Conservation (phyloP, 2,329 filamentous ascomycete species). For the Scedosporium minutisporum region DNA sequence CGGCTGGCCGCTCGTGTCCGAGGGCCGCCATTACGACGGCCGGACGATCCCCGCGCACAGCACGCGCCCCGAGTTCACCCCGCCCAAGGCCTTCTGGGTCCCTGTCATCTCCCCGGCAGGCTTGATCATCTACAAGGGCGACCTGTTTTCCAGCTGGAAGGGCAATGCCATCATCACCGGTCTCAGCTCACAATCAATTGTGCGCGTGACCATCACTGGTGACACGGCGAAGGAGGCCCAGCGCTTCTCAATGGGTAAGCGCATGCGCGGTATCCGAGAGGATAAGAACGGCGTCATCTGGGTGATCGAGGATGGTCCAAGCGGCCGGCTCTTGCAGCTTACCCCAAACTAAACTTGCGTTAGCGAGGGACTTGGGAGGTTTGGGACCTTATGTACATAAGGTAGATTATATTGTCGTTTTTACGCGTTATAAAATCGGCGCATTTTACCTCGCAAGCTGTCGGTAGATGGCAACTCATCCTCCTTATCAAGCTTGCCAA, state of each 20-base stretch:
- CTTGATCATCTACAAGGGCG: slow-evolving; percentile 24
- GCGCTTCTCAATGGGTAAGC: slow-evolving; percentile 21
- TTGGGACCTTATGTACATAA: slow-evolving; percentile 14
- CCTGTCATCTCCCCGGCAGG: slow-evolving; percentile 24
- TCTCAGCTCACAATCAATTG: slow-evolving; percentile 17
- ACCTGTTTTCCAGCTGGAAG: slow-evolving; percentile 21
- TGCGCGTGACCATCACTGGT: slow-evolving; percentile 20
- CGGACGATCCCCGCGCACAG: slow-evolving; percentile 19
- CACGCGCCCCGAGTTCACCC: slow-evolving; percentile 19
- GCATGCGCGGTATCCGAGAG: slow-evolving; percentile 23
- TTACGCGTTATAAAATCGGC: not conserved
- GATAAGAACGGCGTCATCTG: slow-evolving; percentile 20
- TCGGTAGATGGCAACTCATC: not conserved
- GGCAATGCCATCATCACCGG: slow-evolving; percentile 22
- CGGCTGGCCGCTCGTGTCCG: slow-evolving; percentile 23
- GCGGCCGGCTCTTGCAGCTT: slow-evolving; percentile 21
- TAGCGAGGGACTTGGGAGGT: slow-evolving; percentile 12
- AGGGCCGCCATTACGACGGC: slow-evolving; percentile 23
- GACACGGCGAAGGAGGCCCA: slow-evolving; percentile 22
- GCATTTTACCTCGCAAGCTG: not conserved
- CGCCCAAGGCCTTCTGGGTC: slow-evolving; percentile 23
- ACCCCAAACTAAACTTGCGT: slow-evolving; percentile 17
- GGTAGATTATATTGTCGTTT: slow-evolving; percentile 9
- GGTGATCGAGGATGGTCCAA: slow-evolving; percentile 21
- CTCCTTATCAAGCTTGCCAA: not conserved